Evolutionary conservation across 2,329 filamentous ascomycete species (phyloP), one percentile per base, ranked within the genome.

Genomic region (Penicillium hordei): DNA sequence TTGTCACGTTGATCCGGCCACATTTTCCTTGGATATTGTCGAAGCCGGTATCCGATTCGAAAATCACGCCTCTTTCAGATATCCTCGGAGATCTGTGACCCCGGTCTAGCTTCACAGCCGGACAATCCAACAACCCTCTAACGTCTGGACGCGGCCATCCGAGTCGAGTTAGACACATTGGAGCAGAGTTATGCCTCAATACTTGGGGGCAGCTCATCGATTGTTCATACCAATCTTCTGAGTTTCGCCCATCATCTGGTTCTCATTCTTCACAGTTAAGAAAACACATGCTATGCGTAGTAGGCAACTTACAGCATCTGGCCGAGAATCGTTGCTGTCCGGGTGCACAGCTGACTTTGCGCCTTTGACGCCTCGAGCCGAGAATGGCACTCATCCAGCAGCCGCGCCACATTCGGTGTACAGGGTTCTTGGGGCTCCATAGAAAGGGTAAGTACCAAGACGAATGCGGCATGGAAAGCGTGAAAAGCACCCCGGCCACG

Each of bases 1-100:
- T 2, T 72, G 70, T 48, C 70, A 72, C 43, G 60, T 73, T 31
- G 71, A 73, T 33, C 70, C 71, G 3, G 59, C 62, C 13, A 57
- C 58, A 7, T 63, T 72, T 17, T 59, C 62, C 3, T 45, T 74
- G 15, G 52, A 48, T 49, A 38, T 57, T 2, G 39, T 74, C 8
- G 63, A 68, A 40, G 60, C 55, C 12, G 67, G 72, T 49, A 49
- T 25, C 12, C 39, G 5, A 17, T 49, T 6, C 36, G 15, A 10
- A 49, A 49, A 49, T 49, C 36, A 2, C 46, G 46, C 13, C 33
- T 49, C n/a, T 49, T 36, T 38, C 21, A 17, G 4, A 17, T 49
- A 27, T 33, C 46, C 9, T 49, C 46, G 6, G 46, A 49, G 9
- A 49, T 49, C 15, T 49, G 46, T 23, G 27, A n/a, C 23, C 31